Percentiles rank a stretch among this genome's conserved stretches.
Evolutionary conservation across 805 yeast genomes (phyloP).

Genomic region (Zygotorulaspora florentina): DNA sequence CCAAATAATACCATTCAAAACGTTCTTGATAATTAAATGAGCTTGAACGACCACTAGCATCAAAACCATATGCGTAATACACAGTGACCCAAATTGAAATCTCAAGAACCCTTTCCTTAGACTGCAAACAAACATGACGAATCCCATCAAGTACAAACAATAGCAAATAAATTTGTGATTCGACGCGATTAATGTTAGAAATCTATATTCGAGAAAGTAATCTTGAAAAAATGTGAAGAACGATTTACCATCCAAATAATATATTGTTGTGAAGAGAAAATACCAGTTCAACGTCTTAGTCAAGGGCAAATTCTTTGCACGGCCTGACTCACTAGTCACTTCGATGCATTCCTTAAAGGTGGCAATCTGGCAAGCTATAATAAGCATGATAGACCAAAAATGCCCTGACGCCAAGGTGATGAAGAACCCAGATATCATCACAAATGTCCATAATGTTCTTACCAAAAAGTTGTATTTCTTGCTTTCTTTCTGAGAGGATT

Average conservation of each 20-base stretch:
- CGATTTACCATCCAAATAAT: slow-evolving; percentile 84
- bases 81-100: slow-evolving; percentile 91
- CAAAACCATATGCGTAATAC: slow-evolving; percentile 91
- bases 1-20: slow-evolving; percentile 90
- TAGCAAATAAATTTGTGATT: slow-evolving; percentile 86
- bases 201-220: slow-evolving; percentile 35
- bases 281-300: slow-evolving; percentile 90
- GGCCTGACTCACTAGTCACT: slow-evolving; percentile 73
- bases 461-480: slow-evolving; percentile 52
- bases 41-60: slow-evolving; percentile 89
- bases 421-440: slow-evolving; percentile 78
- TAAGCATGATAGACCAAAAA: slow-evolving; percentile 67
- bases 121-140: slow-evolving; percentile 84
- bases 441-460: slow-evolving; percentile 88
- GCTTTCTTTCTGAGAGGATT: slow-evolving; percentile 15
- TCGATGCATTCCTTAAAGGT: slow-evolving; percentile 90
- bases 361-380: slow-evolving; percentile 68
- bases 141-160: slow-evolving; percentile 78
- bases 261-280: slow-evolving; percentile 79
- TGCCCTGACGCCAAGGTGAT: slow-evolving; percentile 78
- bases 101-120: slow-evolving; percentile 83
- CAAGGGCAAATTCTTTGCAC: slow-evolving; percentile 76
- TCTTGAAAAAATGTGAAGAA: slow-evolving; percentile 62
- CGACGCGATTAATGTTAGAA: slow-evolving; percentile 54
- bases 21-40: slow-evolving; percentile 84